Conservation (phyloP, 306 rosid genomes). For the Ochetophila trinervis region DNA sequence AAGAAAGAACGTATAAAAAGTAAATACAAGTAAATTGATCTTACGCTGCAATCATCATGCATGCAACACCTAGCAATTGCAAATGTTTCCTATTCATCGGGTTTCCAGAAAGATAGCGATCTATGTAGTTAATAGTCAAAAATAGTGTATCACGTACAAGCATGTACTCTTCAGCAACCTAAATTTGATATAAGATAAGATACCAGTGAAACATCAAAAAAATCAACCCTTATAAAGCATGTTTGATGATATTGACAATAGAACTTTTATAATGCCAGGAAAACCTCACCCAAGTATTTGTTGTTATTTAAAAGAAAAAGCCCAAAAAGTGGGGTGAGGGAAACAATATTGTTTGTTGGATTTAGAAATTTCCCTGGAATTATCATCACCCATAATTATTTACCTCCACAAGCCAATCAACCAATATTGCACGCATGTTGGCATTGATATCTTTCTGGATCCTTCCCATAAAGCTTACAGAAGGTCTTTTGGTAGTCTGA, state of each 20-base stretch:
- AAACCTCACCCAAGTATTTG: background rate
- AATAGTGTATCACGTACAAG: constrained; percentile 69
- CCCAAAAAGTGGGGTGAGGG: background rate
- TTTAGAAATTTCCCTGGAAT: constrained; percentile 7
- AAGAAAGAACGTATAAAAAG: background rate
- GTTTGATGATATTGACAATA: constrained; percentile 6
- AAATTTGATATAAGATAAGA: constrained; percentile 1
- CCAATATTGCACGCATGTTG: constrained; percentile 29
- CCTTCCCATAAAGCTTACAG: constrained; percentile 22
- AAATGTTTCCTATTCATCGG: constrained; percentile 51
- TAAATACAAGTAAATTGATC: constrained; percentile 18
- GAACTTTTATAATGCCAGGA: constrained; percentile 1
- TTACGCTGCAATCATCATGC: constrained; percentile 91
- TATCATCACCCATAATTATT: constrained; percentile 14
- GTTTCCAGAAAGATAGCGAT: constrained; percentile 82
- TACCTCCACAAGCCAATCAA: constrained; percentile 40
- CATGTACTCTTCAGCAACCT: constrained; percentile 87
- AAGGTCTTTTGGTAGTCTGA: constrained; percentile 32
- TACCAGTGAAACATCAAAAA: constrained; percentile 5
- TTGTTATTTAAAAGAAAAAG: background rate
- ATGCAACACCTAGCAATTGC: constrained; percentile 79
- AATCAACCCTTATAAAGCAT: background rate
- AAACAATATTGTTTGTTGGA: constrained; percentile 2
- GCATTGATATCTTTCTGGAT: constrained; percentile 28
- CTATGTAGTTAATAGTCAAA: constrained; percentile 76